Base-by-base conservation (phyloP, 2,329 filamentous ascomycete species). In the Xylariaceae sp. region DNA sequence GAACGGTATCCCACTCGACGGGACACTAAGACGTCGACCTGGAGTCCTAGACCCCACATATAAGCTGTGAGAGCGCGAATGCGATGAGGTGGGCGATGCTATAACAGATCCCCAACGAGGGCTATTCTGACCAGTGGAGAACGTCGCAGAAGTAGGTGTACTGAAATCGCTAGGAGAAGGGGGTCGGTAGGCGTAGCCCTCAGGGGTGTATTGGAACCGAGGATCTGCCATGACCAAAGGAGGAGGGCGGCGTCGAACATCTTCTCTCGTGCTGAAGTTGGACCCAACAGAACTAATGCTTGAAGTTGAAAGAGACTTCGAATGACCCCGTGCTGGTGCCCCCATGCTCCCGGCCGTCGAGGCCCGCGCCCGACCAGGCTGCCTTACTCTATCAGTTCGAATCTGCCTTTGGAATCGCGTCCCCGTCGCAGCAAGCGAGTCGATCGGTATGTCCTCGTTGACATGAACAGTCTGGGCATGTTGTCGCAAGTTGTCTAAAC, bases 391-490 rank as follows among this genome's bases (percentile, higher is more conserved):
- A 64, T 97, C 93, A 0, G 91, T 96, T 50, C 94, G 85, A 57
- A 96, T 92, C 74, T 97, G 93, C 60, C 94, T 85, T 69, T 97
- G 94, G 67, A 96, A 97, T 34, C 94, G 84, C 7, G 93, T 96
- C 21, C 93, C 92, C 1, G 91, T 95, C 3, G 94, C 95, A 14
- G 95, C 95, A 17, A 98, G 83, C 1, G 95, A 98, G 73, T 97
- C 92, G 36, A 88, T 87, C 3, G 95, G 95, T 29, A 99, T 99
- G 55, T 97, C 92, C 73, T 98, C 95, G 73, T 98, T 97, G 56
- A 96, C 90, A 73, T 99, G 95, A 1, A 99, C 95, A 0, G 95
- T 98, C 74, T 97, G 93, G 40, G 95, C 95, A 80, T 99, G 95
- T 72, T 99, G 95, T 57, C 95, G 87, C 48, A 99, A 79, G 71